Conservation (phyloP, 805 yeast genomes). For the Candida quercuum region DNA sequence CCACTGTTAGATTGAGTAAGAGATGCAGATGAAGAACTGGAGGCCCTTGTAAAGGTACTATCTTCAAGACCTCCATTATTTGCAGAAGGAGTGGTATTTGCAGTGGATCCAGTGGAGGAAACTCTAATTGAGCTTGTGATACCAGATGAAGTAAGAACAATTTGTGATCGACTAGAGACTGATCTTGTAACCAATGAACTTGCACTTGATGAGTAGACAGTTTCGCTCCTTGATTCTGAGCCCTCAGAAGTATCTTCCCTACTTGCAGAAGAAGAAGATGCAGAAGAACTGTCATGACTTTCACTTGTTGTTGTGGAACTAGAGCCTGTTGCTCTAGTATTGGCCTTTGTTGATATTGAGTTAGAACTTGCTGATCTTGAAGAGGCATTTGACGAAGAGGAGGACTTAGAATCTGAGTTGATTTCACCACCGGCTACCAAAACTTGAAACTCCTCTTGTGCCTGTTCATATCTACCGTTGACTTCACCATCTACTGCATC, state of each 20-base stretch:
- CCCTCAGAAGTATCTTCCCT: conserved; percentile 4
- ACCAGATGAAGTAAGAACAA: conserved; percentile 5
- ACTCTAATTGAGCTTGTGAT: conserved; percentile 2
- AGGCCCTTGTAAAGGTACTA: not conserved
- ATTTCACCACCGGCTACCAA: conserved; percentile 30
- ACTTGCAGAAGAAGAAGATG: conserved; percentile 14
- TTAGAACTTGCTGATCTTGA: not conserved
- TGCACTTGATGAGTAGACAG: conserved; percentile 4
- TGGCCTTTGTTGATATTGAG: too few species aligned
- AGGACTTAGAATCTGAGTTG: conserved; percentile 17
- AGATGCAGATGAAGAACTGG: not conserved
- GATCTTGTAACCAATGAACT: conserved; percentile 1
- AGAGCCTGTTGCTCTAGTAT: not conserved
- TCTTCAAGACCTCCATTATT: too few species aligned
- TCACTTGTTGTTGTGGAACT: too few species aligned
- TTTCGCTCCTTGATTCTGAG: conserved; percentile 8
- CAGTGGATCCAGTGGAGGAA: not conserved
- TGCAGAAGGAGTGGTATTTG: not conserved
- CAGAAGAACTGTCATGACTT: conserved; percentile 8
- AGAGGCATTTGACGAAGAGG: conserved; percentile 8
- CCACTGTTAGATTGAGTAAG: conserved; percentile 8
- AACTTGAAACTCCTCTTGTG: conserved; percentile 35
- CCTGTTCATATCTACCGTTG: conserved; percentile 50
- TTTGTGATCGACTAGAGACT: conserved; percentile 1
- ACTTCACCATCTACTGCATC: conserved; percentile 52